phyloP scores from a whole-genome alignment of 2,329 filamentous ascomycete genomes.

The Colletotrichum sidae region DNA sequence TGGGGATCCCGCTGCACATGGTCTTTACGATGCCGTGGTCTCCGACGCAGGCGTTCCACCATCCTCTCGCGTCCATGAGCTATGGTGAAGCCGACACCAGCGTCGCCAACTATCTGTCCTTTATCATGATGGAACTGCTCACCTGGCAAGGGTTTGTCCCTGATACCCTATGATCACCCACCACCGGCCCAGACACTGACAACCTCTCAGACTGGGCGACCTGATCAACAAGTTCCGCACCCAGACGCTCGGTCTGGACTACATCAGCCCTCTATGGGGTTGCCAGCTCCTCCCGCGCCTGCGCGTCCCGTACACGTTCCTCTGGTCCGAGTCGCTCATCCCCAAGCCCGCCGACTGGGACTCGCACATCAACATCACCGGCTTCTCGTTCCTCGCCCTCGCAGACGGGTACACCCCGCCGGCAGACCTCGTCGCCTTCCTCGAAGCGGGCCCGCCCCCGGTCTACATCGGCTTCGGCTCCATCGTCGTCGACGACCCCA shows the following conservation, averaged over 20 bases:
- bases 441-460: constrained; percentile 67
- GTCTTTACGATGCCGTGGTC: constrained; percentile 78
- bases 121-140: constrained; percentile 76
- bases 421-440: constrained; percentile 64
- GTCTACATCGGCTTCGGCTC: constrained; percentile 76
- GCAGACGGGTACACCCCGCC: constrained; percentile 65
- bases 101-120: constrained; percentile 75
- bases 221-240: constrained; percentile 77
- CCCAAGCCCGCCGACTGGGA: constrained; percentile 74
- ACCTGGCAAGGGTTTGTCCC: constrained; percentile 74
- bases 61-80: constrained; percentile 73
- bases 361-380: constrained; percentile 68
- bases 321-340: constrained; percentile 76
- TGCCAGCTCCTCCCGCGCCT: constrained; percentile 72
- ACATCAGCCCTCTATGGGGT: constrained; percentile 74
- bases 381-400: constrained; percentile 71
- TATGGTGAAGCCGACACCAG: constrained; percentile 69
- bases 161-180: background rate
- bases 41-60: constrained; percentile 75
- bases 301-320: constrained; percentile 75
- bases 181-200: background rate
- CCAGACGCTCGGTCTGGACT: constrained; percentile 70
- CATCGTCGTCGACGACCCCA: constrained; percentile 73
- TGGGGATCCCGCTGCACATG: constrained; percentile 62
- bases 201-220: constrained; percentile 66